phyloP scores from a whole-genome alignment of 129 eudicot genomes.

The Tanacetum coccineum region DNA sequence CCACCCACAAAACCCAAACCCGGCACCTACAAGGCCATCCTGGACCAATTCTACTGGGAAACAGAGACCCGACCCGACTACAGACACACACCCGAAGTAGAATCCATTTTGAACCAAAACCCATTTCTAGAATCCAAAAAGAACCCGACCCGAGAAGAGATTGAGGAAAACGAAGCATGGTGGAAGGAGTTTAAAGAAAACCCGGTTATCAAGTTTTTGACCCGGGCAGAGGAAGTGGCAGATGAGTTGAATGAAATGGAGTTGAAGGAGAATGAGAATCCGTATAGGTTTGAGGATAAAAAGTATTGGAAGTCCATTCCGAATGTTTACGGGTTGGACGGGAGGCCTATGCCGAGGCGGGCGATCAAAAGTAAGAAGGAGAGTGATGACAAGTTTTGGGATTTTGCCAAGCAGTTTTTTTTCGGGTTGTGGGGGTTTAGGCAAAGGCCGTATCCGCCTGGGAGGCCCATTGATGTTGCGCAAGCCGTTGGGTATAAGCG shows the following conservation, averaged over 20 bases:
- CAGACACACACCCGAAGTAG: constrained; percentile 71
- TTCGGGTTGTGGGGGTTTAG: constrained; percentile 91
- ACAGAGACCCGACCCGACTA: constrained; percentile 69
- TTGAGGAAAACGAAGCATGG: constrained; percentile 74
- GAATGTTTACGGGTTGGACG: constrained; percentile 77
- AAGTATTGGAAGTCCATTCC: constrained; percentile 72
- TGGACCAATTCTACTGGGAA: constrained; percentile 81
- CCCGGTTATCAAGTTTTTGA: constrained; percentile 63
- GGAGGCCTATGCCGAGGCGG: constrained; percentile 86
- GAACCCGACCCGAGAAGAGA: constrained; percentile 64
- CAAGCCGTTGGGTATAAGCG: constrained; percentile 85
- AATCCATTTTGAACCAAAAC: constrained; percentile 57
- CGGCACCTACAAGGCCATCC: constrained; percentile 59
- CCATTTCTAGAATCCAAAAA: constrained; percentile 58
- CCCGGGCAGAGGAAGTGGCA: constrained; percentile 50
- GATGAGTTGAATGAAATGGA: constrained; percentile 64
- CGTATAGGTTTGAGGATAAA: constrained; percentile 49
- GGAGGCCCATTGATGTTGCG: constrained; percentile 84
- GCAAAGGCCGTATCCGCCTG: constrained; percentile 88
- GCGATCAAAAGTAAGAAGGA: constrained; percentile 41
- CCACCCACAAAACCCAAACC: constrained; percentile 32
- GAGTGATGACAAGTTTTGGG: constrained; percentile 87
- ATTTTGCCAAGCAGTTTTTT: constrained; percentile 80
- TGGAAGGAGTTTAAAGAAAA: constrained; percentile 55
- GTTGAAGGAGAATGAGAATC: constrained; percentile 52